Conservation (phyloP, 2,329 filamentous ascomycete species). For the Catunica adiposa region DNA sequence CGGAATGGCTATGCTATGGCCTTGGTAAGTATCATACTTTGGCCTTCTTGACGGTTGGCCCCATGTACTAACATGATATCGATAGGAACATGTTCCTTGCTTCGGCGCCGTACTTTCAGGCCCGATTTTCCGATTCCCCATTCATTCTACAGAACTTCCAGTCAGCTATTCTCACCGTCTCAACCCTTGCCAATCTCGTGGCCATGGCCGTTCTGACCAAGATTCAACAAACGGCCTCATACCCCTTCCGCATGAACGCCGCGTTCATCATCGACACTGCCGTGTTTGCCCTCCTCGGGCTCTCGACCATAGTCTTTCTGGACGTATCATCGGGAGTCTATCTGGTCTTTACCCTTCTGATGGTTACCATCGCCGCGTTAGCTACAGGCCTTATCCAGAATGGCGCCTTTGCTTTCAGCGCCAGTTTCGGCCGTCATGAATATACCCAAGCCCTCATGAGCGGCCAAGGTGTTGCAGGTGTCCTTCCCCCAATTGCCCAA, state of each 20-base stretch:
- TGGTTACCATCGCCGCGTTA: conserved; percentile 63
- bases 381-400: conserved; percentile 83
- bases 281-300: conserved; percentile 60
- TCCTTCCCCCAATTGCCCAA: conserved; percentile 74
- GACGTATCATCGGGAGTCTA: conserved; percentile 47
- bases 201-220: conserved; percentile 63
- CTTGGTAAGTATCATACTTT: conserved; percentile 49
- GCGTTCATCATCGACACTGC: conserved; percentile 63
- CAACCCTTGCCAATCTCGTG: conserved; percentile 64
- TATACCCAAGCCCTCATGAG: conserved; percentile 96
- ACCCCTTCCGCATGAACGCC: conserved; percentile 67
- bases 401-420: conserved; percentile 80
- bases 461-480: conserved; percentile 81
- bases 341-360: conserved; percentile 64
- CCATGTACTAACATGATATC: neutral
- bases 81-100: conserved; percentile 95
- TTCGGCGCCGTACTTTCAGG: conserved; percentile 81
- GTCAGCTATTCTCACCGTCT: conserved; percentile 72
- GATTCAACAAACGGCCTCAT: conserved; percentile 67
- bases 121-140: conserved; percentile 53
- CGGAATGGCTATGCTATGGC: conserved; percentile 91
- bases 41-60: neutral
- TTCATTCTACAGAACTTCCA: conserved; percentile 74
- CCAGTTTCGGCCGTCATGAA: conserved; percentile 66
- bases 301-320: conserved; percentile 58